phyloP scores from a whole-genome alignment of 805 yeast species.

The Barnettozyma pratensis region DNA sequence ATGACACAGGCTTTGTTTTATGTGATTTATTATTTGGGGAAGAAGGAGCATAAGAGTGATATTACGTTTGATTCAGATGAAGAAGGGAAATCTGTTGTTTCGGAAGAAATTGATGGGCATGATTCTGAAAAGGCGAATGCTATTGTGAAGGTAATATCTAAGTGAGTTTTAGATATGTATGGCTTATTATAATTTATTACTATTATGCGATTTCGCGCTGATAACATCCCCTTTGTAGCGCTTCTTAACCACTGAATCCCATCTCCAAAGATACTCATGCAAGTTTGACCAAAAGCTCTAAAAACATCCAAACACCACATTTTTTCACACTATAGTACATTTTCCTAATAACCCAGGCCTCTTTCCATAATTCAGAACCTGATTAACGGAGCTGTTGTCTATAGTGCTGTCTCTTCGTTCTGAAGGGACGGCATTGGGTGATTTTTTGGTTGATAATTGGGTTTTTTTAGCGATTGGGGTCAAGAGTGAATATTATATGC shows the following conservation, averaged over 20 bases:
- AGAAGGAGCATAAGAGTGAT: not conserved
- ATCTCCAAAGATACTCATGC: too few relatives aligned
- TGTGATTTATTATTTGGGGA: slow-evolving; percentile 1
- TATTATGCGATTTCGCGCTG: too few relatives aligned
- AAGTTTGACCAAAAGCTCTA: too few relatives aligned
- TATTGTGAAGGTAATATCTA: not conserved
- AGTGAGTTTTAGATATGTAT: too few relatives aligned
- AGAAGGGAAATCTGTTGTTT: not conserved
- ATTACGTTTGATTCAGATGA: not conserved
- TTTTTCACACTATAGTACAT: not conserved
- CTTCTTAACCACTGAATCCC: too few relatives aligned
- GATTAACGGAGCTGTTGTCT: not conserved
- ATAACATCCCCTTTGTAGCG: too few relatives aligned
- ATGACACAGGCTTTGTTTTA: slow-evolving; percentile 1
- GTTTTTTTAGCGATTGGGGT: slow-evolving; percentile 7
- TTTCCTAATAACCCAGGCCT: not conserved
- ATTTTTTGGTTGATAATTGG: not conserved
- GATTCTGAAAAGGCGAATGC: not conserved
- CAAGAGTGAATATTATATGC: slow-evolving; percentile 10
- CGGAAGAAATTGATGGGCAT: not conserved
- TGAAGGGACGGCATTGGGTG: not conserved
- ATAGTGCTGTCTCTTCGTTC: not conserved
- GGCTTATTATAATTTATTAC: too few relatives aligned
- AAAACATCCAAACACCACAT: not conserved
- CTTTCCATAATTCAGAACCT: not conserved